Base-by-base conservation (phyloP, 805 yeast species). In the Cyberlindnera japonica region DNA sequence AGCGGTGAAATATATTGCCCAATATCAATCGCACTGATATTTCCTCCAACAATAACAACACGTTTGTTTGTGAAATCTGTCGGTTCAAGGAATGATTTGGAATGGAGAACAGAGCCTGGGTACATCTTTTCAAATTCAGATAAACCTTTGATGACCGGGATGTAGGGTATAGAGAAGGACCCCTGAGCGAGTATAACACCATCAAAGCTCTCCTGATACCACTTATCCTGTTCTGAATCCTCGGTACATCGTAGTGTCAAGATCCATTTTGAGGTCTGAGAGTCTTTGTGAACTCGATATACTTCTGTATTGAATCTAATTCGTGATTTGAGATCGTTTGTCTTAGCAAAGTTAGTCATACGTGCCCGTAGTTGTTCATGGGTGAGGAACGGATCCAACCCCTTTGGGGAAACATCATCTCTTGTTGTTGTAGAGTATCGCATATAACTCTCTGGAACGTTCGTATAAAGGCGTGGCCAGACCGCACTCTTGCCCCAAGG, bases 171-270 rank as follows among this genome's bases (percentile, higher is more conserved):
- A 21, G 75, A 64, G 54, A 70, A 79, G 45, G 77, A 77, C 4
- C 89, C 89, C 13, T 72, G 62, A 2, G 84, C 79, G 6, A 80
- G 57, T 2, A 77, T 68, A 5, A 81, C 69, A 10, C 72, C 81
- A 54, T 81, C 87, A 47, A 69, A 77, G 18, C 50, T 49, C 45
- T 74, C 74, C 19, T 50, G 56, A 45, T 73, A 72, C 77, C 77
- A 73, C 23, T 48, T 45, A 20, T 57, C 69, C 9, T 31, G 30
- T 4, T 16, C 44, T 3, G 25, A 11, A 2, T 54, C 59, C 5
- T 35, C 14, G 4, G 54, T 60, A 9, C 35, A 31, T 3, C 52
- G 44, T 2, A 65, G 52, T 6, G 62, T 56, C 8, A 70, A 24
- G 1, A 52, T 44, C 78, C 78, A 73, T 51, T 69, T 65, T 11